Evolutionary conservation across 306 rosid species (phyloP), one percentile per base, ranked within the genome.

Genomic region (Alnus rubra): DNA sequence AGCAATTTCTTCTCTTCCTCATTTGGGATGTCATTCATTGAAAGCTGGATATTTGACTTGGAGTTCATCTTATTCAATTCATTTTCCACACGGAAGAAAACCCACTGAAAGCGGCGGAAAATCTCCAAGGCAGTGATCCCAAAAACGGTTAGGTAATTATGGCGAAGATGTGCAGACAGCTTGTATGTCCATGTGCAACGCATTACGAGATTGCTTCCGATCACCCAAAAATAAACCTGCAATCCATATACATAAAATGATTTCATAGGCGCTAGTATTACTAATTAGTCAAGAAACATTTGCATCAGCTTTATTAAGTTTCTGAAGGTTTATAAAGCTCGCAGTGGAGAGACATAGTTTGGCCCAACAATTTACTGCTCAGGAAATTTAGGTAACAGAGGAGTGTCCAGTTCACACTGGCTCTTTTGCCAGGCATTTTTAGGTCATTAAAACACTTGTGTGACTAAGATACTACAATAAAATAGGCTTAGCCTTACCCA

Each of bases 121-220:
- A 96, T 93, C 90, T 96, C 99, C 85, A 87, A 74, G 74, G 96
- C 90, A 11, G 98, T 90, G 81, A 96, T 91, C 16, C 88, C 70
- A 73, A 93, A 96, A 48, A 96, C 97, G 0, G 99, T 96, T 49
- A 93, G 90, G 78, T 96, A 92, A 79, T 96, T 96, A 87, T 96
- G 97, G 42, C 99, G 99, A 71, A 96, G 97, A 93, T 96, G 99
- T 49, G 99, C 90, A 70, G 99, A 96, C 39, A 96, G 88, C 93
- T 96, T 96, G 84, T 96, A 96, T n/a, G 99, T 96, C 99, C 99
- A 96, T 0, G 99, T 88, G 87, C 99, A 96, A 47, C 99, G 98
- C 82, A 96, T 73, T 76, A 96, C 72, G 83, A 93, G 90, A 86
- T 96, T 96, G 87, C 98, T 96, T 75, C 90, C 90, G 56, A 96